These are phyloP conservation scores for Entophlyctis luteolus DNA, from an alignment of 192 early-diverging fungal species.

Conservation along the genomic window DNA sequence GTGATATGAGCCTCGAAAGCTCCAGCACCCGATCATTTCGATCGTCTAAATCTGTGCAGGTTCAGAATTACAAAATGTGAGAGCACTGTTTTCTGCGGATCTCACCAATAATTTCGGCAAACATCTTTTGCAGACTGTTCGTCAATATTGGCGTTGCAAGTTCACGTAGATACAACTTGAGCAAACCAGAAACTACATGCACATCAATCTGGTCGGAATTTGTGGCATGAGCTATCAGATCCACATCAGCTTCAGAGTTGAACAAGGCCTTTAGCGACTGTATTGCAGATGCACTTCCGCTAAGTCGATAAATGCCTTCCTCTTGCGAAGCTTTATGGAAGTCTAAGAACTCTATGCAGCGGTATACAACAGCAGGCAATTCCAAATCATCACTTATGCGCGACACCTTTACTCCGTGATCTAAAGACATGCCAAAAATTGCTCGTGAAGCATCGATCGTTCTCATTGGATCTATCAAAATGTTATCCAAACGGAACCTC, in stretches of 20 bases:
- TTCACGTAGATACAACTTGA: conserved; percentile 90
- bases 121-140: conserved; percentile 77
- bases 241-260: conserved; percentile 74
- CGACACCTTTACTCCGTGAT: conserved; percentile 69
- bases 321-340: conserved; percentile 81
- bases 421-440: conserved; percentile 85
- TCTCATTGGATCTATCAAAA: neutral
- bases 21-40: conserved; percentile 77
- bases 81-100: neutral
- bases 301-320: conserved; percentile 93
- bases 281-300: conserved; percentile 71
- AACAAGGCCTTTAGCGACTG: conserved; percentile 76
- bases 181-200: conserved; percentile 87
- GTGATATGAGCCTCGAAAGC: conserved; percentile 71
- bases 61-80: neutral
- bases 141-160: conserved; percentile 77
- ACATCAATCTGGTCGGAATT: conserved; percentile 69
- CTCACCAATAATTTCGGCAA: conserved; percentile 74
- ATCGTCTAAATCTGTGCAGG: conserved; percentile 62
- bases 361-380: conserved; percentile 85
- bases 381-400: conserved; percentile 71
- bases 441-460: conserved; percentile 18
- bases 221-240: conserved; percentile 54
- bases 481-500: neutral
- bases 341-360: conserved; percentile 96